These are phyloP conservation scores for Ophiosphaerella narmari DNA, from an alignment of 2,329 filamentous ascomycete species.

Conservation along the genomic window DNA sequence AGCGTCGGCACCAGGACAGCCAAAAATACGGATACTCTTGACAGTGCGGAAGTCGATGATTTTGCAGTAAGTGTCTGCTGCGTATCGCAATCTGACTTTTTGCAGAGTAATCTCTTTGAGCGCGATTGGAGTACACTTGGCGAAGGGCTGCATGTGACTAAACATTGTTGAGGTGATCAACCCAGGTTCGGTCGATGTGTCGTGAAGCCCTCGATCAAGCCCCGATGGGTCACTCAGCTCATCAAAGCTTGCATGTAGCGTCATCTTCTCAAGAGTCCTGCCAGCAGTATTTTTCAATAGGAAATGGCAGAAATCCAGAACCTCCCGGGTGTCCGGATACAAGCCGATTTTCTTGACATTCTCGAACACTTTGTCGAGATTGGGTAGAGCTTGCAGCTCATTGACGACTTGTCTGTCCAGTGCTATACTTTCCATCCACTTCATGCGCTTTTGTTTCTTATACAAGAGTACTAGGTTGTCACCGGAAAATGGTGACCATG, in stretches of 20 bases:
- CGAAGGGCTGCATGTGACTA: constrained; percentile 53
- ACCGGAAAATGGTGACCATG: constrained; percentile 53
- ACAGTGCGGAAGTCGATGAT: constrained; percentile 52
- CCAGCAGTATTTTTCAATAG: constrained; percentile 48
- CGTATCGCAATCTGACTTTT: constrained; percentile 52
- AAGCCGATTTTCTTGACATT: constrained; percentile 52
- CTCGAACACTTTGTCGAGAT: constrained; percentile 48
- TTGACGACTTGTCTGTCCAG: constrained; percentile 49
- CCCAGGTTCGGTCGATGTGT: constrained; percentile 53
- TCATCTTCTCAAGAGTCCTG: constrained; percentile 50
- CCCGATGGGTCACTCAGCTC: constrained; percentile 38
- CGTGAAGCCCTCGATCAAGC: constrained; percentile 50
- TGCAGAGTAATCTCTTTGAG: constrained; percentile 53
- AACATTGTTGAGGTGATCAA: constrained; percentile 54
- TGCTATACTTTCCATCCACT: constrained; percentile 55
- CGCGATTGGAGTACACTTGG: constrained; percentile 51
- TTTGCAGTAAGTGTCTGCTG: constrained; percentile 55
- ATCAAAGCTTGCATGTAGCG: constrained; percentile 53
- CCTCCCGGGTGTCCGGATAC: constrained; percentile 53
- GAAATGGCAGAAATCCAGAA: constrained; percentile 51
- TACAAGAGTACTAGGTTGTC: constrained; percentile 56
- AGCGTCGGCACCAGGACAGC: constrained; percentile 53
- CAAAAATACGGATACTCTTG: constrained; percentile 49
- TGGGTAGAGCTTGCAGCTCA: constrained; percentile 49
- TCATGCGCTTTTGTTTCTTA: constrained; percentile 54